Base-by-base conservation (phyloP, 495 filamentous ascomycete genomes). In the Polyplosphaeria fusca region DNA sequence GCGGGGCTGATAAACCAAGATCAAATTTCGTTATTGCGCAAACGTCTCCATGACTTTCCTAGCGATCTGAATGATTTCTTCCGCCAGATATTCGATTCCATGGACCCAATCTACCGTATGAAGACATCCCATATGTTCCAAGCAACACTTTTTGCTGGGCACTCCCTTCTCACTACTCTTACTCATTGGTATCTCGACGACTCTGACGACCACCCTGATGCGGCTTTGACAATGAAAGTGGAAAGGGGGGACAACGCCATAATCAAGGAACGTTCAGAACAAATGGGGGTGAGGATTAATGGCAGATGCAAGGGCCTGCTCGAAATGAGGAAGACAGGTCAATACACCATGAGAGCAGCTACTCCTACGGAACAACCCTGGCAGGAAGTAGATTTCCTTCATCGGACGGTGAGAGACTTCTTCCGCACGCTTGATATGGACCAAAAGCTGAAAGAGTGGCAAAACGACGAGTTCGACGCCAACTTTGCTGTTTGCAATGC, bases 1-100 rank as follows among this genome's bases (percentile, higher is more conserved):
- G 32, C 52, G 47, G 64, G 64, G 1, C 20, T 69, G 0, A 12
- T 1, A 20, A 56, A 64, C 9, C 41, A 24, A 24, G 66, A 68
- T 38, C 45, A 42, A 27, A 26, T 63, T 1, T 25, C 39, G n/a
- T 19, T 43, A 22, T 39, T 68, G 12, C 54, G 50, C 22, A 47
- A 27, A 37, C 44, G 61, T 20, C 27, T 67, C 13, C 12, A 40
- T 1, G 9, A 46, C 4, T 28, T 64, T 26, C 64, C 64, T 1
- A 39, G 26, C 5, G 57, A 67, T 27, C 57, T 67, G 3, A 42
- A 67, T 7, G 28, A 28, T 0, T 61, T 49, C 27, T 61, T 61
- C 38, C 16, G 24, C 5, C 24, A 55, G 2, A 63, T 63, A 3
- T 41, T 62, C n/a, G n/a, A 38, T n/a, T 51, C 59, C 9, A 4